Percentiles rank a stretch among this genome's conserved stretches.
These are phyloP conservation scores for Saccharomycopsis sp. DNA, from an alignment of 805 yeast genomes.

Conservation along the genomic window DNA sequence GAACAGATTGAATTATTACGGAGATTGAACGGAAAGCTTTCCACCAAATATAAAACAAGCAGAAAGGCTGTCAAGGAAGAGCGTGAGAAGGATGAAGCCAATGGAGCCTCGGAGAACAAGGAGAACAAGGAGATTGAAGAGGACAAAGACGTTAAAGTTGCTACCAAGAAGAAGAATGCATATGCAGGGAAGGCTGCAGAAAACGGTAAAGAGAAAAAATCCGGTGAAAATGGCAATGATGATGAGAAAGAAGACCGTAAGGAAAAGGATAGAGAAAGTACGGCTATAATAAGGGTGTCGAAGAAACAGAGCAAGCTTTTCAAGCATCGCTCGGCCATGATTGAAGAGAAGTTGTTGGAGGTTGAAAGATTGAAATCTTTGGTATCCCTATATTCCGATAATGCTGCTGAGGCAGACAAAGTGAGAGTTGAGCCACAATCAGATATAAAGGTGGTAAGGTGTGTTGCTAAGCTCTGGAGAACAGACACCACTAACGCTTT, in stretches of 20 bases:
- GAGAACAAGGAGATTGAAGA: no score
- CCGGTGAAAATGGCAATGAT: neutral
- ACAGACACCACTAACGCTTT: neutral
- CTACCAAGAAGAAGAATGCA: neutral
- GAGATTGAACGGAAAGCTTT: neutral
- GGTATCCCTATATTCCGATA: neutral
- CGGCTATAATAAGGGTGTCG: neutral
- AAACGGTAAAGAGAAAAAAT: neutral
- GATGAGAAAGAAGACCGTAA: neutral
- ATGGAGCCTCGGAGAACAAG: neutral
- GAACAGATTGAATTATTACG: neutral
- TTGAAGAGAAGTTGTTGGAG: neutral
- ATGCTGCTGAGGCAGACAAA: neutral
- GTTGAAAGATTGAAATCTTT: neutral
- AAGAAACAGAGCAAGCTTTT: neutral
- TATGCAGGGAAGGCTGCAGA: no score
- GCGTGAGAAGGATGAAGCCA: neutral
- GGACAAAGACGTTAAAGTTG: neutral
- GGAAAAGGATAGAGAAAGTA: neutral
- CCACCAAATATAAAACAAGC: neutral
- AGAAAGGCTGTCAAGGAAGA: neutral
- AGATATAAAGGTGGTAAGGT: neutral
- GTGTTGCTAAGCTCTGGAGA: neutral
- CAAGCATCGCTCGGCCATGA: neutral
- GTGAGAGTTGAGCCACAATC: neutral